phyloP scores from a whole-genome alignment of 495 filamentous ascomycete genomes.

The Aspergillus leporis region DNA sequence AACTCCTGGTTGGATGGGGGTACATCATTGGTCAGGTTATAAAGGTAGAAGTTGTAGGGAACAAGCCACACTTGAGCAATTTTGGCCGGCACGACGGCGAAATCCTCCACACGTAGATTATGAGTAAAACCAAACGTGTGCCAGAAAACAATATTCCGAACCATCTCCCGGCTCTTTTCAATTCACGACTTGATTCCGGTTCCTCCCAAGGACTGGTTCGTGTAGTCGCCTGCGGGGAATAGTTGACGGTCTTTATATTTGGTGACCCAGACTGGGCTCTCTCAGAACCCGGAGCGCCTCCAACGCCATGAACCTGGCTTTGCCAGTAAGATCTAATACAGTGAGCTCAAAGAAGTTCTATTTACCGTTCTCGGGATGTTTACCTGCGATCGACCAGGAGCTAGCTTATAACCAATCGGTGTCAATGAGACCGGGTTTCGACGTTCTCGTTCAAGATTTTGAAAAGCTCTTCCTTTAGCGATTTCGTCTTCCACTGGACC shows the following conservation, averaged over 20 bases:
- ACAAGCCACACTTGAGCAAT: not conserved
- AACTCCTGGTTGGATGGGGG: not conserved
- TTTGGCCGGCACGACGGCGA: slow-evolving; percentile 53
- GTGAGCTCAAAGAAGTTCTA: too few relatives aligned
- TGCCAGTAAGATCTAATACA: too few relatives aligned
- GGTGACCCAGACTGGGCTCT: too few relatives aligned
- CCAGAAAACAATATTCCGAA: slow-evolving; percentile 35
- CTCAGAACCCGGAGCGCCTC: too few relatives aligned
- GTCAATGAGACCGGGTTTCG: too few relatives aligned
- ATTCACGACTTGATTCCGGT: slow-evolving; percentile 19
- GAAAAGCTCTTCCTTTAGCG: not conserved
- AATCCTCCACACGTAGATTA: slow-evolving; percentile 52
- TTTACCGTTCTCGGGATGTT: too few relatives aligned
- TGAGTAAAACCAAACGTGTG: slow-evolving; percentile 54
- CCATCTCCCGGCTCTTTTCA: slow-evolving; percentile 30
- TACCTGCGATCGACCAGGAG: too few relatives aligned
- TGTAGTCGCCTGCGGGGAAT: slow-evolving; percentile 61
- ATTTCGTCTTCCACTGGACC: not conserved
- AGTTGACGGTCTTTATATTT: too few relatives aligned
- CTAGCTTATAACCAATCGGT: too few relatives aligned
- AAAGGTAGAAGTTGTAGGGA: not conserved
- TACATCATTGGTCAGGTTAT: not conserved
- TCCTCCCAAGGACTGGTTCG: slow-evolving; percentile 67
- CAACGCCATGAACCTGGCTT: too few relatives aligned
- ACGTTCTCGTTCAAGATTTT: too few relatives aligned